Percentiles rank a stretch among this genome's conserved stretches.
Conservation (phyloP, 805 yeast species). For the Candida andamanensis region DNA sequence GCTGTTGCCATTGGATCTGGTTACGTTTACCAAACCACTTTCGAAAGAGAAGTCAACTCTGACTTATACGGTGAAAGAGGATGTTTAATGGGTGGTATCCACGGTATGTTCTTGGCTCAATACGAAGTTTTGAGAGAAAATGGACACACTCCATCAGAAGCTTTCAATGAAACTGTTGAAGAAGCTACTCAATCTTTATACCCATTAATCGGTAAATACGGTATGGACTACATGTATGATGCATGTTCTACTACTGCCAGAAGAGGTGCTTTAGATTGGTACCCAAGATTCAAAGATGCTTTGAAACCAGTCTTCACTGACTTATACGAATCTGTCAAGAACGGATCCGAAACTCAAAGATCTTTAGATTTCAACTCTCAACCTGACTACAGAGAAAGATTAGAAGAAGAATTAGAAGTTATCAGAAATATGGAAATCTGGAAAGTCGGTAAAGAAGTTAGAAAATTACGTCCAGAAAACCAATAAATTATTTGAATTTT, state of each 20-base stretch:
- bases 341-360: slow-evolving; percentile 97
- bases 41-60: slow-evolving; percentile 98
- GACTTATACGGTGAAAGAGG: slow-evolving; percentile 99
- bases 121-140: slow-evolving; percentile 99
- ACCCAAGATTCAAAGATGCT: slow-evolving; percentile 98
- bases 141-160: slow-evolving; percentile 99
- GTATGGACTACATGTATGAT: slow-evolving; percentile 99
- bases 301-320: slow-evolving; percentile 98
- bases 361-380: slow-evolving; percentile 98
- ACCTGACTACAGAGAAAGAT: slow-evolving; percentile 94
- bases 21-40: slow-evolving; percentile 99
- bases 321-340: slow-evolving; percentile 89
- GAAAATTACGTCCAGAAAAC: slow-evolving; percentile 99
- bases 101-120: slow-evolving; percentile 99
- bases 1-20: slow-evolving; percentile 99
- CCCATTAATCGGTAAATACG: slow-evolving; percentile 98
- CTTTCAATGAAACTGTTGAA: slow-evolving; percentile 99
- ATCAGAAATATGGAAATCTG: slow-evolving; percentile 99
- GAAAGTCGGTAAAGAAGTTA: slow-evolving; percentile 99
- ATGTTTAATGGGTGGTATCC: slow-evolving; percentile 99
- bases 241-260: slow-evolving; percentile 99
- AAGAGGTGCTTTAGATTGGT: slow-evolving; percentile 99
- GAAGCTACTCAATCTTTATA: slow-evolving; percentile 99
- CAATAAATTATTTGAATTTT: slow-evolving; percentile 42
- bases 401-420: slow-evolving; percentile 86